Base-by-base conservation (phyloP, 208 protist genomes). In the Leptomonas pyrrhocoris region DNA sequence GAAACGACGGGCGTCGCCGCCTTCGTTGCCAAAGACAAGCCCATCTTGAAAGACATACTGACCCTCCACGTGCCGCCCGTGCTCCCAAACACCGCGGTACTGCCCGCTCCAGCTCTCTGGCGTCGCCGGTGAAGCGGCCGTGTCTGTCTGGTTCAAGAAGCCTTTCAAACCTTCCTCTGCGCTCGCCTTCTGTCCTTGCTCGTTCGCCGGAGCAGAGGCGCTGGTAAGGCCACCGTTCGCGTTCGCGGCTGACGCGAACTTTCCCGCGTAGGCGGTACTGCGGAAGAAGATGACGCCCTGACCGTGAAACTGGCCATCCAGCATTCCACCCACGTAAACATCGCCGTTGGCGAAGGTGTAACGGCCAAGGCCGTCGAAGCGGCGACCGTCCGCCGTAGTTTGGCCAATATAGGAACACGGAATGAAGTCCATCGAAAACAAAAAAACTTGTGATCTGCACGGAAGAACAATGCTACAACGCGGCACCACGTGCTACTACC, bases 31-130 rank as follows among this genome's bases (percentile, higher is more conserved):
- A 62, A 90, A 94, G 30, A 93, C 76, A 31, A 97, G 79, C 5
- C 93, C 93, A 61, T 97, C 93, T 7, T 69, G 23, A 65, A 95
- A 97, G 19, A 96, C 88, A 77, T 95, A 97, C 62, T 84, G 58
- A 7, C 93, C 93, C 1, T 55, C 79, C 9, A 93, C 62, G 54
- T 85, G 80, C 18, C 68, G 65, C 6, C 93, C 93, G 49, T 91
- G 72, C 59, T 93, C 79, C 91, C 93, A 97, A 2, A 90, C 63
- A 9, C 90, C 93, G 23, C 86, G 75, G 74, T 92, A 97, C 62
- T 94, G 89, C 19, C 90, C 93, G n/a, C 81, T 81, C 68, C 75
- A 87, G 5, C 42, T 64, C 9, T 57, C 70, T 16, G 56, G 75
- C 9, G 27, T 53, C 30, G 45, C 15, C 11, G 53, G 15, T 1